phyloP scores from a whole-genome alignment of 2,329 filamentous ascomycete genomes.

The Aureobasidium sp. region DNA sequence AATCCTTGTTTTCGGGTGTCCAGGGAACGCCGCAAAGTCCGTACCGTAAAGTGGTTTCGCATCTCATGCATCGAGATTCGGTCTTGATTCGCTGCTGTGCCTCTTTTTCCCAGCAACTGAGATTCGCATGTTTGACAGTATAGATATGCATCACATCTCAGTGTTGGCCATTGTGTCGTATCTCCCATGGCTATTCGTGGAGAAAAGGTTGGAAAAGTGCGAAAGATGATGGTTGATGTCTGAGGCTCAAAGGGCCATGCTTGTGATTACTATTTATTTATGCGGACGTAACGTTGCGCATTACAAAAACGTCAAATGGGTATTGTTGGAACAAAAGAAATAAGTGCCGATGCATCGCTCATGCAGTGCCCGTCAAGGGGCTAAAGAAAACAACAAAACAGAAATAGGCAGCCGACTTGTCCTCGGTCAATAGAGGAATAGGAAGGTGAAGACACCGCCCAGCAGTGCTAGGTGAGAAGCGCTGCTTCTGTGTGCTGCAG shows the following conservation, averaged over 20 bases:
- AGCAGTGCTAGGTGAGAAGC: slow-evolving; percentile 1
- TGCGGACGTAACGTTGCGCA: background rate
- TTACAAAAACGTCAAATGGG: slow-evolving; percentile 10
- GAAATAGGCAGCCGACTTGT: background rate
- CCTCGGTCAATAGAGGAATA: background rate
- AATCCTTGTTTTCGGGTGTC: background rate
- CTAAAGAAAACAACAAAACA: background rate
- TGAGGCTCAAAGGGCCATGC: background rate
- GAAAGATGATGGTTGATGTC: background rate
- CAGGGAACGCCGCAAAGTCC: background rate
- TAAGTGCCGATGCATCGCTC: slow-evolving; percentile 1
- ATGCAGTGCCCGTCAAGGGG: background rate
- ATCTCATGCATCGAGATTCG: background rate
- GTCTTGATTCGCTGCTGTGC: background rate
- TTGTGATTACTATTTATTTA: slow-evolving; percentile 1
- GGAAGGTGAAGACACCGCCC: background rate
- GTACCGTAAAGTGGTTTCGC: background rate
- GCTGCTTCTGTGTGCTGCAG: background rate
- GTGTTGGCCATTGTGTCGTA: background rate
- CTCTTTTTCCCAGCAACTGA: background rate
- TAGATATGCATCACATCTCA: background rate
- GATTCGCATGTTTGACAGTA: background rate
- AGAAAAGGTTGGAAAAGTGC: background rate
- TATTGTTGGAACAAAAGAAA: slow-evolving; percentile 4
- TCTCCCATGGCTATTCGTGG: too few species aligned